Evolutionary conservation across 495 filamentous ascomycete species (phyloP).

Genomic region (Echria macrotheca): DNA sequence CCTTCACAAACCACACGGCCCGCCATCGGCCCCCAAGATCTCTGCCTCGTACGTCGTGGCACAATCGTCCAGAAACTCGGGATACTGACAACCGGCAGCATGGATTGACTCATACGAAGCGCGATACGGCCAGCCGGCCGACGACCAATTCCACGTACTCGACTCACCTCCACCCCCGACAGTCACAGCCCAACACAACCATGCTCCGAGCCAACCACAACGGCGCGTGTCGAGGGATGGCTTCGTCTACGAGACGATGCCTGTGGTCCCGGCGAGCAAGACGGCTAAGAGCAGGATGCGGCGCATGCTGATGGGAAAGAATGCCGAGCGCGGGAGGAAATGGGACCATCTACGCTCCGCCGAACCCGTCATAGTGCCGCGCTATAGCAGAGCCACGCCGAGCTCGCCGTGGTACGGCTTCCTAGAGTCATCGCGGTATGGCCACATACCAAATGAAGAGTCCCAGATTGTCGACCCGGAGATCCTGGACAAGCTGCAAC

Average conservation of each 20-base stretch:
- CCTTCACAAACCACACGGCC: neutral
- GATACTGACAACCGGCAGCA: too few species aligned
- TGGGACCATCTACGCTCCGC: conserved; percentile 53
- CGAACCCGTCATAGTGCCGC: conserved; percentile 51
- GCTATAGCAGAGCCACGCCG: conserved; percentile 31
- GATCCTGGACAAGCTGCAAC: conserved; percentile 43
- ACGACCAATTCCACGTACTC: conserved; percentile 27
- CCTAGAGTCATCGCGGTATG: conserved; percentile 46
- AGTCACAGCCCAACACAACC: conserved; percentile 56
- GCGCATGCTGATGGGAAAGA: conserved; percentile 28
- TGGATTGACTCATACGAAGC: conserved; percentile 52
- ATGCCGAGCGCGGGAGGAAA: conserved; percentile 41
- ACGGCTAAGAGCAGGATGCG: conserved; percentile 17
- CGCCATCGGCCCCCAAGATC: conserved; percentile 24
- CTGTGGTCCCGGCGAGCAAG: conserved; percentile 21
- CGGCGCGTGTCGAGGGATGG: conserved; percentile 50
- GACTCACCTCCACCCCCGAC: conserved; percentile 42
- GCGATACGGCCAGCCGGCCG: conserved; percentile 28
- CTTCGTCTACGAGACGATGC: conserved; percentile 40
- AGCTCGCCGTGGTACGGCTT: conserved; percentile 46
- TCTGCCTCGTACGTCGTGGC: conserved; percentile 42
- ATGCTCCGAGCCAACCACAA: conserved; percentile 41
- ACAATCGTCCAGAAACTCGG: too few species aligned
- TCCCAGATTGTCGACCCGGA: conserved; percentile 38
- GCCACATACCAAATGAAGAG: conserved; percentile 39